Conservation (phyloP, 805 yeast genomes). For the Candida boidinii region DNA sequence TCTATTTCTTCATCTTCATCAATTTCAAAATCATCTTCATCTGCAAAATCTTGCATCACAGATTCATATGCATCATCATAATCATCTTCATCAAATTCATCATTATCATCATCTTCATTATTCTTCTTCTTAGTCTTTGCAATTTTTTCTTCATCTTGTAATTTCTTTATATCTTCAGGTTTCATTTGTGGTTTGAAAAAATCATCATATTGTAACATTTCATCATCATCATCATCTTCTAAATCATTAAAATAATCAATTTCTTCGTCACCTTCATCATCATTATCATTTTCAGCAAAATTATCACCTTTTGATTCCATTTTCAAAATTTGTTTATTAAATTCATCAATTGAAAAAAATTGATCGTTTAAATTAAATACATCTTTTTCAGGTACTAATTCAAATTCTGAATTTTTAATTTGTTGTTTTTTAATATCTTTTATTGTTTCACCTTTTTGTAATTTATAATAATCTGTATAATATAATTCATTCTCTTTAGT, state of each 20-base stretch:
- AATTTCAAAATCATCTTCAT: constrained; percentile 29
- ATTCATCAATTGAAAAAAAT: constrained; percentile 78
- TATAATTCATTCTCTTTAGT: constrained; percentile 7
- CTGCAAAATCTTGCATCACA: constrained; percentile 58
- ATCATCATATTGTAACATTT: constrained; percentile 53
- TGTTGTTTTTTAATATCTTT: constrained; percentile 10
- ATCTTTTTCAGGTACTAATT: constrained; percentile 31
- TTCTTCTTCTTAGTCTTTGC: constrained; percentile 7
- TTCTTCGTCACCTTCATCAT: constrained; percentile 39
- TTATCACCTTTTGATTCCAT: constrained; percentile 40
- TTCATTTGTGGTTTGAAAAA: constrained; percentile 40
- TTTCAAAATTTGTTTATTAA: constrained; percentile 65
- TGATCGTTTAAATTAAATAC: constrained; percentile 70
- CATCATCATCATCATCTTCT: constrained; percentile 34
- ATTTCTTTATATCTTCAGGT: constrained; percentile 7
- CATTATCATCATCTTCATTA: constrained; percentile 25
- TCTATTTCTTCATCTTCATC: constrained; percentile 20
- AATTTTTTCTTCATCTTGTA: too few relatives aligned
- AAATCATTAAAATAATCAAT: constrained; percentile 44
- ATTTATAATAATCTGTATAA: constrained; percentile 7
- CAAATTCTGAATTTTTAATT: constrained; percentile 10
- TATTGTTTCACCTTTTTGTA: constrained; percentile 4
- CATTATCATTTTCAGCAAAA: constrained; percentile 36
- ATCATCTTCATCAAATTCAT: constrained; percentile 50
- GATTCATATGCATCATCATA: constrained; percentile 51